Base-by-base conservation (phyloP, 495 filamentous ascomycete genomes). In the Hypoxylon cercidicola region DNA sequence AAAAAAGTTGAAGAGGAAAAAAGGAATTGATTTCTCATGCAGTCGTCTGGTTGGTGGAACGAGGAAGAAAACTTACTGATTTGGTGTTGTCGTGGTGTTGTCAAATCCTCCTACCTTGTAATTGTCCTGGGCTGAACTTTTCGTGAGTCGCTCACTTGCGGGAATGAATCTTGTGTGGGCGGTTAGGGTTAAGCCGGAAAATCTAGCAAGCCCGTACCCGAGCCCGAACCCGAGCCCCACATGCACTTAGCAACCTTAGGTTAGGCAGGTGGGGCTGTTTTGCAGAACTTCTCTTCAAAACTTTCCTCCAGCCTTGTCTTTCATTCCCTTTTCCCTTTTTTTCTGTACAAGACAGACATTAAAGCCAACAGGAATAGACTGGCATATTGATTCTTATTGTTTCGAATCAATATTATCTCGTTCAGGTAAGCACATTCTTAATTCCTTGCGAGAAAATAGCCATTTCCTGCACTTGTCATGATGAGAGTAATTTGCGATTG, bases 401-500 rank as follows among this genome's bases (percentile, higher is more conserved):
- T n/a, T n/a, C 35, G 12, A 7, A 39, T 41, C 20, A 12, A 39
- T 25, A 47, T 4, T n/a, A 30, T 32, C 16, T 15, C 45, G 8
- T 13, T 45, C 44, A 68, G 53, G 59, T 67, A 60, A 50, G 55
- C 21, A 57, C 34, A 37, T 37, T n/a, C 13, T 9, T 9, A 12
- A 48, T 68, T 44, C 61, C 30, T 45, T 32, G 10, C 30, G 30
- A 32, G 30, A 5, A 32, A 32, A 4, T 10, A 5, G 10, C n/a
- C 30, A 34, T 37, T 54, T 47, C 45, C 50, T 46, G 40, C 18
- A 39, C 55, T 70, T 83, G 65, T 75, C 60, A 89, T 92, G 93
- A 96, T 94, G 92, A 85, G 77, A 28, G 90, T 95, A 97, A 97
- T 97, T 97, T 97, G 93, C 93, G 93, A 93, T 93, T 93, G 92